These are phyloP conservation scores for Saccharomyces hybrid DNA, from an alignment of 1,139 yeast species.

Conservation along the genomic window DNA sequence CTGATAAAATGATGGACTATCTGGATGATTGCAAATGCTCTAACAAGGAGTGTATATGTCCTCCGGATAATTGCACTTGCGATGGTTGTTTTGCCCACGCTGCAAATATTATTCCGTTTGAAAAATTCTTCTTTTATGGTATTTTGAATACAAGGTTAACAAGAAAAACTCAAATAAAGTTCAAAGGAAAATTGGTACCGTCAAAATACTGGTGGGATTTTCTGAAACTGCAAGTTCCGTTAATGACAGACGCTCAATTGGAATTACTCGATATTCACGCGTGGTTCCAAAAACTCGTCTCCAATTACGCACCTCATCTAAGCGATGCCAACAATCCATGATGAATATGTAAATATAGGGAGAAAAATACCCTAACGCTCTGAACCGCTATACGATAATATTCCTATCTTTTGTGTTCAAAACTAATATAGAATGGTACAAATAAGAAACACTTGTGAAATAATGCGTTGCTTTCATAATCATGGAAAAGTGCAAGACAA, in stretches of 20 bases:
- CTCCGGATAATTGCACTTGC: background rate
- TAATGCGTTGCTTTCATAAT: background rate
- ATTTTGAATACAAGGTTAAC: conserved; percentile 21
- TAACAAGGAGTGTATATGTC: conserved; percentile 16
- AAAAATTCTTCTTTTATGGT: conserved; percentile 22
- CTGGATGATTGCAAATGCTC: conserved; percentile 8
- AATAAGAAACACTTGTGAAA: background rate
- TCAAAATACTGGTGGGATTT: conserved; percentile 32
- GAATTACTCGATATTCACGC: background rate
- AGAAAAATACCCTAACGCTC: background rate
- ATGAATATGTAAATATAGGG: background rate
- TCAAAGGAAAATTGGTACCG: conserved; percentile 25
- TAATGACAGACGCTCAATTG: background rate
- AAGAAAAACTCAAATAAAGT: conserved; percentile 25
- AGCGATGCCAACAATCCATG: conserved; percentile 6
- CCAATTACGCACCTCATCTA: conserved; percentile 10
- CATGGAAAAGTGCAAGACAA: background rate
- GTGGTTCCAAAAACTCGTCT: background rate
- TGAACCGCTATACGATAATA: background rate
- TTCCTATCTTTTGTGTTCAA: background rate
- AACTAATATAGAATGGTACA: background rate
- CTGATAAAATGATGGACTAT: conserved; percentile 7
- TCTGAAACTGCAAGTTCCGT: conserved; percentile 21
- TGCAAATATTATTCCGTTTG: conserved; percentile 23
- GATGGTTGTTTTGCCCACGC: conserved; percentile 23